Evolutionary conservation across 2,329 filamentous ascomycete genomes (phyloP), one percentile per base, ranked within the genome.

Genomic region (Trichoderma koningii): DNA sequence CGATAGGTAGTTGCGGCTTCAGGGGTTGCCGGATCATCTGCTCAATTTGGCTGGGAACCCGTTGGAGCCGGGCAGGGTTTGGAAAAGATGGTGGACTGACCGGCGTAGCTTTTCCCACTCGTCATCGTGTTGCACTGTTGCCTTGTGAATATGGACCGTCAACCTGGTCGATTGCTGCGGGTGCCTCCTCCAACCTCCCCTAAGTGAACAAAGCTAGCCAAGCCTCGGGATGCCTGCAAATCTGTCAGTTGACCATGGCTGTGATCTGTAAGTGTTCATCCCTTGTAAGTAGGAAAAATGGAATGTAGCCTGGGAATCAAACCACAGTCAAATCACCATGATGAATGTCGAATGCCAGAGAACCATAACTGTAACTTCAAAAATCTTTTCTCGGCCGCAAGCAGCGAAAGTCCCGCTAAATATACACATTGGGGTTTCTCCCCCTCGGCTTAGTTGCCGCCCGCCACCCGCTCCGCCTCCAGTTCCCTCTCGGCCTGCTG

Each of bases 401-500:
- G 59, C 52, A 62, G 14, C 38, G 50, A 9, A 26, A 53, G 17
- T 63, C 59, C 42, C 59, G 41, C 50, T 63, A 63, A 60, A 63
- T 63, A 53, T 55, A 63, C 59, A 63, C 41, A 63, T 23, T 19
- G 52, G 26, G 34, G 3, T 38, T 12, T 2, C 30, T 38, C 5
- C 34, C 7, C 12, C 17, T n/a, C 30, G 38, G 15, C 21, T n/a
- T 47, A 28, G 44, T 47, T 59, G 53, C 68, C 66, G 66, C 57
- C 56, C 55, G 53, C 57, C 59, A 53, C 56, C 59, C 67, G 65
- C 82, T 96, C 93, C 45, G 88, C 89, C 80, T 96, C 95, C 73
- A 99, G 80, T 79, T 99, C 95, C 77, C 89, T 84, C 83, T 99
- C 95, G 7, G 95, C 95, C 78, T 96, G 92, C 76, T 89, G 89